These are phyloP conservation scores for Phytophthora sojae DNA, from an alignment of 352 stramenopile species.

Conservation along the genomic window DNA sequence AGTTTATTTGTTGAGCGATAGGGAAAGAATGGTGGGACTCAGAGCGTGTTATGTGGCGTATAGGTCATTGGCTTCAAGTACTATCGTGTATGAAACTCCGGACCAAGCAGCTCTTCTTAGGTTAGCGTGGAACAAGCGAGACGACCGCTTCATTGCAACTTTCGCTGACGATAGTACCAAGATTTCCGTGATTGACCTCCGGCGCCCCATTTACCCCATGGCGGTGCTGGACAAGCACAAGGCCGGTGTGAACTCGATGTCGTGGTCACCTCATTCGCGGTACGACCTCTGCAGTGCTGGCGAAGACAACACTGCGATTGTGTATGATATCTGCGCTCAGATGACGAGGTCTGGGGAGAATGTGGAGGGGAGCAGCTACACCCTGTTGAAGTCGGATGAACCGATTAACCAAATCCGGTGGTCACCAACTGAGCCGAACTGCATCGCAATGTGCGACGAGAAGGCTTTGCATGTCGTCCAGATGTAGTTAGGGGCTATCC, in stretches of 20 bases:
- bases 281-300: slow-evolving; percentile 96
- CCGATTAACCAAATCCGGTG: slow-evolving; percentile 91
- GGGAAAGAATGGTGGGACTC: background rate
- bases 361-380: slow-evolving; percentile 46
- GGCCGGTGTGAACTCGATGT: slow-evolving; percentile 95
- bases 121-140: slow-evolving; percentile 97
- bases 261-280: slow-evolving; percentile 94
- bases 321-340: slow-evolving; percentile 92
- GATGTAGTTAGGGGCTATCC: slow-evolving; percentile 38
- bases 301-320: slow-evolving; percentile 96
- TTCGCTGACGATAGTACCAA: slow-evolving; percentile 93
- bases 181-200: slow-evolving; percentile 97
- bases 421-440: slow-evolving; percentile 94
- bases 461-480: slow-evolving; percentile 96
- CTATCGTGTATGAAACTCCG: slow-evolving; percentile 97
- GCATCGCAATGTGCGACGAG: slow-evolving; percentile 95
- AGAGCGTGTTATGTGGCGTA: background rate
- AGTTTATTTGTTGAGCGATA: background rate
- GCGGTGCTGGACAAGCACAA: slow-evolving; percentile 93
- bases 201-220: slow-evolving; percentile 91
- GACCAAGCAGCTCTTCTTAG: slow-evolving; percentile 92
- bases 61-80: slow-evolving; percentile 90
- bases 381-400: slow-evolving; percentile 69
- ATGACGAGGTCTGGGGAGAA: slow-evolving; percentile 40
- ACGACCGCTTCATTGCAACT: slow-evolving; percentile 97